Conservation (phyloP, 2,329 filamentous ascomycete species). For the Juglanconis oblonga region DNA sequence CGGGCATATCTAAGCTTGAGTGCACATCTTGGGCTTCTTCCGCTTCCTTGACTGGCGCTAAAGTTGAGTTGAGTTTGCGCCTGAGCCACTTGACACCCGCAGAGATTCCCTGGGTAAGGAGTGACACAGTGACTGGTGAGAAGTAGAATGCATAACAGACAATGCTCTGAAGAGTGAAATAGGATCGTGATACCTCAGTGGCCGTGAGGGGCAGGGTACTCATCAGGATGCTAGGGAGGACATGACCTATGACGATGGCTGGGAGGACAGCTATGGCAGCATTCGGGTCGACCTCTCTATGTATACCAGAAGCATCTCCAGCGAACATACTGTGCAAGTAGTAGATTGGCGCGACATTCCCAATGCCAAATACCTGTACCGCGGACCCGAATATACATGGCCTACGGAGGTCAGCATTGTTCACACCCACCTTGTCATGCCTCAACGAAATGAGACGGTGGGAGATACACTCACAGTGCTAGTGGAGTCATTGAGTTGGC, state of each 20-base stretch:
- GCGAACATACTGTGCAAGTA: conserved; percentile 2
- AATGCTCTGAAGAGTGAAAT: conserved; percentile 3
- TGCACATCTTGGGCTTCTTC: not conserved
- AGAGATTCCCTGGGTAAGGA: conserved; percentile 1
- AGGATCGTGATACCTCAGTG: conserved; percentile 12
- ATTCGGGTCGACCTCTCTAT: not conserved
- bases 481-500: not conserved
- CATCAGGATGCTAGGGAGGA: conserved; percentile 7
- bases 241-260: conserved; percentile 6
- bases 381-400: not conserved
- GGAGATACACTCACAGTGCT: conserved; percentile 1
- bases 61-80: not conserved
- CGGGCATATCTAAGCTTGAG: not conserved
- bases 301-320: not conserved
- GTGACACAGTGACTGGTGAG: conserved; percentile 3
- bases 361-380: conserved; percentile 9
- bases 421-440: not conserved
- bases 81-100: not conserved
- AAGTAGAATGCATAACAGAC: conserved; percentile 1
- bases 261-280: conserved; percentile 6
- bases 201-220: conserved; percentile 6
- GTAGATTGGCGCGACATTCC: conserved; percentile 9
- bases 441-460: not conserved
- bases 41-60: not conserved
- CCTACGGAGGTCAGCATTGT: not conserved